Percentiles rank a stretch among this genome's conserved stretches.
Conservation (phyloP, 1,284 basidiomycete species). For the Tilletiaria anomala region DNA sequence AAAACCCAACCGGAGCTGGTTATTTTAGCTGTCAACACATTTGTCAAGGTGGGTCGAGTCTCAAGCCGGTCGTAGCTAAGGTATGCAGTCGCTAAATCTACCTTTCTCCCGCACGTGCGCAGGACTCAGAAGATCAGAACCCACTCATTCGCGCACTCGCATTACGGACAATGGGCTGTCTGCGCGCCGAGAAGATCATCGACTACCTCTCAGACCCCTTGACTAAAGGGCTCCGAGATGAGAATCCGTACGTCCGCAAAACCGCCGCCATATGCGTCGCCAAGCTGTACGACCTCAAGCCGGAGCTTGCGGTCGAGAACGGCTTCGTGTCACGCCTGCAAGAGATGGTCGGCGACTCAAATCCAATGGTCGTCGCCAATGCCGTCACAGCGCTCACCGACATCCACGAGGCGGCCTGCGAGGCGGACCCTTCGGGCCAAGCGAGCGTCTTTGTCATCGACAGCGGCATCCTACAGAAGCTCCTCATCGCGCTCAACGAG, state of each 20-base stretch:
- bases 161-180: constrained; percentile 92
- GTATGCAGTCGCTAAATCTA: background rate
- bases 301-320: constrained; percentile 82
- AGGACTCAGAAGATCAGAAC: constrained; percentile 88
- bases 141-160: constrained; percentile 89
- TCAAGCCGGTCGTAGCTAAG: too few species aligned
- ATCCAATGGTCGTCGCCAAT: constrained; percentile 95
- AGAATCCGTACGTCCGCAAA: constrained; percentile 94
- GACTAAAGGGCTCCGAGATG: constrained; percentile 75
- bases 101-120: too few species aligned
- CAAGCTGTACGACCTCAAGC: constrained; percentile 91
- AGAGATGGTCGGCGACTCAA: constrained; percentile 76
- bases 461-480: constrained; percentile 63
- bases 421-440: constrained; percentile 12
- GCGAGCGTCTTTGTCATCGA: constrained; percentile 69
- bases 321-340: constrained; percentile 79
- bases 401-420: constrained; percentile 53
- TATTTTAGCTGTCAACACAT: constrained; percentile 95
- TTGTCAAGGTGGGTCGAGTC: too few species aligned
- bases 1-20: constrained; percentile 95
- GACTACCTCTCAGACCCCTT: constrained; percentile 91
- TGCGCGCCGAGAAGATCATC: constrained; percentile 96
- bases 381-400: constrained; percentile 84
- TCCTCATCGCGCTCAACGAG: constrained; percentile 89
- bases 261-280: constrained; percentile 88